Base-by-base conservation (phyloP, 2,329 filamentous ascomycete species). In the Aspergillus bombycis region DNA sequence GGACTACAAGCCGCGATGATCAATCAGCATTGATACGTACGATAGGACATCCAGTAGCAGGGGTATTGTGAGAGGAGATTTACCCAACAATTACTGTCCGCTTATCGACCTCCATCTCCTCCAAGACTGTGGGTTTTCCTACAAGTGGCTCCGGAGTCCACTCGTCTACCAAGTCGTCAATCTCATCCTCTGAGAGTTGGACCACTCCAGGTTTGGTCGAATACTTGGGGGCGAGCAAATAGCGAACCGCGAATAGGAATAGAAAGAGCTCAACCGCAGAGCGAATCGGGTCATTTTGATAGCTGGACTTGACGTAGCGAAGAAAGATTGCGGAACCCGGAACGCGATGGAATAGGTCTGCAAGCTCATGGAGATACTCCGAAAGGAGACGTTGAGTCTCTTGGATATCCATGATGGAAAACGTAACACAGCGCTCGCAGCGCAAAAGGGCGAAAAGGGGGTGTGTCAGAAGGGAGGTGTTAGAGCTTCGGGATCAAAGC, bases 61-160 rank as follows among this genome's bases (percentile, higher is more conserved):
- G 45, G 58, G 50, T 50, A n/a, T 28, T 45, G 38, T 41, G n/a
- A 28, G 28, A 36, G 45, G 30, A 36, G 43, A 60, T 81, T 69
- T 85, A 96, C 92, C 95, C 95, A 68, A 94, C 88, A 76, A 99
- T 92, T 26, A 98, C 85, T 6, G 94, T 92, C 56, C 93, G 82
- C 76, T 89, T 96, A 73, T 98, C 94, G 64, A 90, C 87, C 75
- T 97, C 94, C 50, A 86, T 81, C 72, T 91, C 89, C 79, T 99
- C 94, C 57, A 94, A 85, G 0, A 87, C 69, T 1, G 90, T 94
- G 66, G 89, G 87, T 28, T 88, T 83, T 6, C 89, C 84, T 30
- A 97, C 94, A 50, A 99, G 85, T 16, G 95, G 94, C 79, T 99
- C 95, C 0, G 95, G 96, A 9, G 89, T 90, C 95, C 95, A 99